These are phyloP conservation scores for Fraxinus velutina DNA, from an alignment of 305 asterid species.

Conservation along the genomic window DNA sequence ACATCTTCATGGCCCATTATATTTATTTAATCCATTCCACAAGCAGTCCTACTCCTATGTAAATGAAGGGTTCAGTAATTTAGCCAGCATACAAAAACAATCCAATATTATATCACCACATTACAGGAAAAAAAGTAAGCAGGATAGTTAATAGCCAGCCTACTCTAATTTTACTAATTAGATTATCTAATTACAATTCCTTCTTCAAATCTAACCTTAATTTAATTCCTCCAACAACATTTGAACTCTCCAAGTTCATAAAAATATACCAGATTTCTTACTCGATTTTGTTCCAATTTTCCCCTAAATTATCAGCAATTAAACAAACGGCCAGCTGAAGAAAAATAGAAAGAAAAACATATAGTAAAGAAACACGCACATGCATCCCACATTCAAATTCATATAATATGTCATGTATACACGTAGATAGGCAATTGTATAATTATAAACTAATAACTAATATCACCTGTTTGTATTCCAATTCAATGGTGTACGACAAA, in stretches of 20 bases:
- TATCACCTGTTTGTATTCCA: conserved; percentile 72
- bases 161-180: neutral
- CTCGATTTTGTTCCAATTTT: neutral
- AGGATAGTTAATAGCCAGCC: neutral
- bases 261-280: neutral
- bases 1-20: neutral
- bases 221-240: neutral
- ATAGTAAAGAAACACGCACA: neutral
- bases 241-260: neutral
- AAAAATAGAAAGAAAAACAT: no score
- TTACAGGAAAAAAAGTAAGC: neutral
- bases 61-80: neutral
- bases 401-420: no score
- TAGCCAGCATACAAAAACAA: neutral
- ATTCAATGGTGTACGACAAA: conserved; percentile 70
- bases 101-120: neutral
- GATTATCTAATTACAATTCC: neutral
- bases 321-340: no score
- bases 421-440: conserved; percentile 11
- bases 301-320: neutral
- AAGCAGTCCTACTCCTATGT: neutral
- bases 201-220: neutral
- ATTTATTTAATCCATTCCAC: neutral
- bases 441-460: neutral
- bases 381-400: conserved; percentile 16